These are phyloP conservation scores for Colletotrichum lentis DNA, from an alignment of 2,329 filamentous ascomycete genomes.

Conservation along the genomic window DNA sequence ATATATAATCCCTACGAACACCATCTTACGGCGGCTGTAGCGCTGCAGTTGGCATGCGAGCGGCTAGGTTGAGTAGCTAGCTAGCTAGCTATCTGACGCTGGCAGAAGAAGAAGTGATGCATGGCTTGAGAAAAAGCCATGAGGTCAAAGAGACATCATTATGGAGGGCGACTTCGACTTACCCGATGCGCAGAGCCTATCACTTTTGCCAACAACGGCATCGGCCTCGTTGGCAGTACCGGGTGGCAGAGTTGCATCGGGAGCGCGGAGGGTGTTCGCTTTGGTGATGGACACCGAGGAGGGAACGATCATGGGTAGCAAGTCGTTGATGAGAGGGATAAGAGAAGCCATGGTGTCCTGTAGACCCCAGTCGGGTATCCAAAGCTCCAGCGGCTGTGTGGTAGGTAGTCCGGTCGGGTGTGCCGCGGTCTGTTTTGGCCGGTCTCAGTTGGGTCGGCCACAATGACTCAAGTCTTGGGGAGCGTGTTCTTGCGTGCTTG, in stretches of 20 bases:
- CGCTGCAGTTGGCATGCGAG: neutral
- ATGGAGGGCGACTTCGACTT: constrained; percentile 44
- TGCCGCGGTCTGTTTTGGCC: constrained; percentile 17
- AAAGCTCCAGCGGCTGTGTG: neutral
- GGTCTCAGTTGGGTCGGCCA: constrained; percentile 24
- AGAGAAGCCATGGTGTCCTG: constrained; percentile 58
- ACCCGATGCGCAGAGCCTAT: constrained; percentile 73
- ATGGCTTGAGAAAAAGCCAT: constrained; percentile 6
- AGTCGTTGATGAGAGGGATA: constrained; percentile 64
- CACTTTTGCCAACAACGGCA: constrained; percentile 70
- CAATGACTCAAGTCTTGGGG: neutral
- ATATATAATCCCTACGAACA: too few relatives aligned
- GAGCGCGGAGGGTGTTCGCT: constrained; percentile 41
- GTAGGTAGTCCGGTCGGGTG: constrained; percentile 2
- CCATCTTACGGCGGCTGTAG: neutral
- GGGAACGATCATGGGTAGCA: constrained; percentile 68
- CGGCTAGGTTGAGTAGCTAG: neutral
- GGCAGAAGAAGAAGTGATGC: neutral
- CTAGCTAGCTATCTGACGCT: neutral
- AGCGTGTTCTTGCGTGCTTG: constrained; percentile 3
- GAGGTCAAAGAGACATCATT: constrained; percentile 11
- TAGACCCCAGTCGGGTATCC: constrained; percentile 9
- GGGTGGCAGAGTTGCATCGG: constrained; percentile 51
- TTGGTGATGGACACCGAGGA: constrained; percentile 65
- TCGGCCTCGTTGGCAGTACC: constrained; percentile 49